Base-by-base conservation (phyloP, 177 flowering plant genomes). In the Tripterygium wilfordii region DNA sequence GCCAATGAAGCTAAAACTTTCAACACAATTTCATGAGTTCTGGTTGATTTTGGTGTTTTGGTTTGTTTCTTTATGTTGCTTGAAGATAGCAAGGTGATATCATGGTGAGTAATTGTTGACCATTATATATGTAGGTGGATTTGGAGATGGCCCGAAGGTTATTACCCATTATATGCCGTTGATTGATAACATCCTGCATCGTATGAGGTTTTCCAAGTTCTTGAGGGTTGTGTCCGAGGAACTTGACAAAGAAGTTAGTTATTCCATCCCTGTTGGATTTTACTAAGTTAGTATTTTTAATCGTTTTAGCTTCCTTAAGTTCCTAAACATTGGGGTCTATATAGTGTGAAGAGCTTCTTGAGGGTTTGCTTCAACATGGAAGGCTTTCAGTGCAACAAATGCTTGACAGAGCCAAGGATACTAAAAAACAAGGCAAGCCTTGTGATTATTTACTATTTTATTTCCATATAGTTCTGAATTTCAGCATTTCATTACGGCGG, bases 311-410 rank as follows among this genome's bases (percentile, higher is more conserved):
- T 22, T 33, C 40, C 36, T 50, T 24, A 14, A 19, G 19, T 14
- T 10, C 46, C 58, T 57, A 42, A 31, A 32, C 61, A 87, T n/a
- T n/a, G n/a, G n/a, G n/a, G n/a, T n/a, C n/a, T n/a, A 96, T 76
- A 91, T n/a, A n/a, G n/a, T n/a, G n/a, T 48, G 61, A 51, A 23
- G 61, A 51, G 15, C 61, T 92, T 40, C 63, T 89, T 33, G 74
- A 76, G 62, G 80, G 77, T 36, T 68, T 92, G 58, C 78, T 92
- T 54, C 74, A 84, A 55, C 86, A 92, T 53, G 96, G 99, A 5
- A 78, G 99, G 62, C 90, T 87, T 54, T 74, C 99, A 5, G 50
- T 85, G 54, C 64, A 72, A 28, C 86, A 85, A 64, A 53, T 83
- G 48, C 39, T 69, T 23, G 78, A 70, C 5, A 66, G 85, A 56